Evolutionary conservation across 2,329 filamentous ascomycete species (phyloP), one percentile per base, ranked within the genome.

Genomic region (Pseudophaeomoniella oleicola): DNA sequence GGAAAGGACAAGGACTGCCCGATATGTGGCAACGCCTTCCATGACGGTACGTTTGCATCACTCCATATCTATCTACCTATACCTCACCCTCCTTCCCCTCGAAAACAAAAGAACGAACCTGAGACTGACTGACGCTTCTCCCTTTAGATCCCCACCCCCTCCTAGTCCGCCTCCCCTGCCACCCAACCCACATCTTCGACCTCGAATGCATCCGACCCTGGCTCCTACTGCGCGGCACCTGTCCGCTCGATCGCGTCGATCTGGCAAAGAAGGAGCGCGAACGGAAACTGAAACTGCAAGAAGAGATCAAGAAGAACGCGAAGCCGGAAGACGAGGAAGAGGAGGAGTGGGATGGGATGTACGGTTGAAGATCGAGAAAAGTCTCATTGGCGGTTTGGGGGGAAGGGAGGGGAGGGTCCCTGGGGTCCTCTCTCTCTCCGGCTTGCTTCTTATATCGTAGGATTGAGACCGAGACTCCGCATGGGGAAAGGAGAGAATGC

Each of bases 141-240:
- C 22, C 9, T 27, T n/a, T 27, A 27, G 22, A 77, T 44, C 44
- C 66, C 32, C 74, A 76, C 45, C 74, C 75, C n/a, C 65, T 79
- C 13, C 70, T 78, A 22, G 73, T 79, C 32, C 63, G 66, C 17
- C 52, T 79, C 19, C 71, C 74, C 6, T 79, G 75, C 44, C 71
- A 78, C 50, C 60, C 67, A 12, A 67, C 67, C 27, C 75, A 79
- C 50, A 48, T 72, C 14, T 78, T 78, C 53, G 75, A 79, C 54
- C 52, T 78, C 16, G 74, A 78, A 46, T 79, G 75, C 52, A 72
- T 79, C 42, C 57, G 66, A 39, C 74, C 75, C 1, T 79, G 75
- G 75, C 54, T 79, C 43, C 67, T 75, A 44, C 58, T 78, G 38
- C 71, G 75, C 43, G 69, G 71, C 5, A 78, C 73, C 14, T 79